A percentile compares a stretch with the other conserved stretches of the same genome.
phyloP scores from a whole-genome alignment of 1,139 yeast genomes.

The Debaryomycetaceae sp. region DNA sequence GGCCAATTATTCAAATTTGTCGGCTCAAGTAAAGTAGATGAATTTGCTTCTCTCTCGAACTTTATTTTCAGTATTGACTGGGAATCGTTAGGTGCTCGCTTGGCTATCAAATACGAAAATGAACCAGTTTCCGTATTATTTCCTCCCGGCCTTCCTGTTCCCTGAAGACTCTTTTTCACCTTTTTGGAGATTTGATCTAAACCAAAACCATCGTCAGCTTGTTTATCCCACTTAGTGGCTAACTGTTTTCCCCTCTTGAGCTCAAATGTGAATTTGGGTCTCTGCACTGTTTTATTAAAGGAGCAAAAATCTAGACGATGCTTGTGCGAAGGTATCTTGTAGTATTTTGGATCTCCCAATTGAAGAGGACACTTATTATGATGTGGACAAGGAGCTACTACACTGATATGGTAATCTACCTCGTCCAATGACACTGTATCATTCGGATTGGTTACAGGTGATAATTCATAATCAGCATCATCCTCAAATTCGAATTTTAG shows the following conservation, averaged over 20 bases:
- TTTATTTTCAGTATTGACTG: conserved; percentile 34
- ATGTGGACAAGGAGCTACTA: conserved; percentile 90
- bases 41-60: conserved; percentile 25
- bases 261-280: conserved; percentile 78
- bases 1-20: conserved; percentile 55
- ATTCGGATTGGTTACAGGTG: conserved; percentile 13
- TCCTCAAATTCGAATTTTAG: conserved; percentile 48
- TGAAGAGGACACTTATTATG: conserved; percentile 87
- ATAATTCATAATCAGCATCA: conserved; percentile 37
- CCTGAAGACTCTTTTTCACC: conserved; percentile 34
- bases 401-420: conserved; percentile 52
- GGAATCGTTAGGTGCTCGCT: conserved; percentile 46
- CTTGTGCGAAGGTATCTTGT: conserved; percentile 58
- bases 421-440: conserved; percentile 15
- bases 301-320: conserved; percentile 70
- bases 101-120: conserved; percentile 72
- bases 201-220: conserved; percentile 53
- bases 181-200: conserved; percentile 26
- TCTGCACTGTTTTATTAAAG: conserved; percentile 64
- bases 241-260: conserved; percentile 76
- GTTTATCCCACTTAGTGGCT: conserved; percentile 68
- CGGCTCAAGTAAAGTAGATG: conserved; percentile 20
- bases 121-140: conserved; percentile 70
- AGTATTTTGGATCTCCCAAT: conserved; percentile 66
- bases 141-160: conserved; percentile 75